Base-by-base conservation (phyloP, 108 stramenopile species). In the Nitzschia sp. region DNA sequence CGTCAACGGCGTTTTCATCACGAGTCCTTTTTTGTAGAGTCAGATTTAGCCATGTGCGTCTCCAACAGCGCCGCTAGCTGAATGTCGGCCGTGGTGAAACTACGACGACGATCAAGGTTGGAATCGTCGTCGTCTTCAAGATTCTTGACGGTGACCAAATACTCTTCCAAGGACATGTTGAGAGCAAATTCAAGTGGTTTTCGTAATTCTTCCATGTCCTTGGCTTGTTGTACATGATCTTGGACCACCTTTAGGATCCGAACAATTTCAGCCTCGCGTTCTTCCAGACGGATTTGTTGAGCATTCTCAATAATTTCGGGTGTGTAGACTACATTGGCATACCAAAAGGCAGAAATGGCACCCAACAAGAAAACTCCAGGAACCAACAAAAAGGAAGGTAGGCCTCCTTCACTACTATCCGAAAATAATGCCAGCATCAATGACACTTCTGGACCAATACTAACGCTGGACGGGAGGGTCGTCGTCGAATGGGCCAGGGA, bases 291-390 rank as follows among this genome's bases (percentile, higher is more conserved):
- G 3, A 71, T 29, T 30, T 32, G 23, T 27, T 51, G 18, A 2
- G 70, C 59, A 30, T 57, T 57, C 29, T 71, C 46, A 17, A 71
- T 11, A 36, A 71, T 71, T 53, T 71, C 70, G 5, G 70, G 70
- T 3, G 70, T 71, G 26, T 62, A 62, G 4, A 60, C 70, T 15
- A 61, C 0, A 53, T 71, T 71, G n/a, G 70, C 70, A 53, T 46
- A 71, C 4, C 51, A 18, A 62, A 71, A 74, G 15, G 66, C 47
- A 13, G 27, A 66, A 9, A 62, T 31, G 11, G 73, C 28, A 29
- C 42, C 34, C 35, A 30, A 15, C 26, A 61, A 61, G 25, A 30
- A 36, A 42, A 55, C 23, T 24, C 35, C 58, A 59, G 31, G 57
- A 33, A 58, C 4, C 18, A 51, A 4, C 4, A 51, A 4, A 5